Evolutionary conservation across 83 land plant genomes (phyloP).

Genomic region (Picea abies): DNA sequence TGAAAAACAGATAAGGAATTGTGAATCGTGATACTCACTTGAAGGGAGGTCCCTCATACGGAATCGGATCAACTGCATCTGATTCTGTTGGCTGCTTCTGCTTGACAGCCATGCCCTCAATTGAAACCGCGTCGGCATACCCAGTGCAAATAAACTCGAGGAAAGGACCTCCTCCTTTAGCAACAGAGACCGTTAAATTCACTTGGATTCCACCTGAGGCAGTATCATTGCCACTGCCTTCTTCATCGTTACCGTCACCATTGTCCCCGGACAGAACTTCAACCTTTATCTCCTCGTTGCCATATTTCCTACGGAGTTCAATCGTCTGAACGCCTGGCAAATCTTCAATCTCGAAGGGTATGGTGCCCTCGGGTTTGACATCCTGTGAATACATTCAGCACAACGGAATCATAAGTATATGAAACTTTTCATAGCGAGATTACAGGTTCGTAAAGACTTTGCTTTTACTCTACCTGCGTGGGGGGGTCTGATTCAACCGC

Average conservation of each 20-base stretch:
- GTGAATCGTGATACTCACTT: not conserved
- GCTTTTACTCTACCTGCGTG: constrained; percentile 15
- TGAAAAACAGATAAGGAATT: not conserved
- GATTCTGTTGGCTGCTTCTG: not conserved
- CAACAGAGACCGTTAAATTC: constrained; percentile 40
- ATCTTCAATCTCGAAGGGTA: constrained; percentile 64
- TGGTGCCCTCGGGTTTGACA: constrained; percentile 25
- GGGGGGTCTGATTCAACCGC: constrained; percentile 42
- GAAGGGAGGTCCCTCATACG: not conserved
- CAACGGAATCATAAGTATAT: not conserved
- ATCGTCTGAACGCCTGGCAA: constrained; percentile 39
- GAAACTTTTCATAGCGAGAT: constrained; percentile 1
- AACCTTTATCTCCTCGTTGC: constrained; percentile 48
- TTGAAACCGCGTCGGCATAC: constrained; percentile 48
- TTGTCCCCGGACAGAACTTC: constrained; percentile 47
- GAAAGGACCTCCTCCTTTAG: constrained; percentile 38
- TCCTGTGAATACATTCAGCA: constrained; percentile 20
- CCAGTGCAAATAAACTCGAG: constrained; percentile 59
- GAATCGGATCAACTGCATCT: not conserved
- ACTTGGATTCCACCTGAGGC: constrained; percentile 21
- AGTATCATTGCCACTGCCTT: constrained; percentile 25
- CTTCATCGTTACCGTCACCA: constrained; percentile 36
- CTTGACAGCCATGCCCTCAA: constrained; percentile 37
- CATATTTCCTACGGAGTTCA: constrained; percentile 39
- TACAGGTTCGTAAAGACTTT: not conserved